Evolutionary conservation across 805 yeast genomes (phyloP).

Genomic region (Wilhelminamyces savonicus): DNA sequence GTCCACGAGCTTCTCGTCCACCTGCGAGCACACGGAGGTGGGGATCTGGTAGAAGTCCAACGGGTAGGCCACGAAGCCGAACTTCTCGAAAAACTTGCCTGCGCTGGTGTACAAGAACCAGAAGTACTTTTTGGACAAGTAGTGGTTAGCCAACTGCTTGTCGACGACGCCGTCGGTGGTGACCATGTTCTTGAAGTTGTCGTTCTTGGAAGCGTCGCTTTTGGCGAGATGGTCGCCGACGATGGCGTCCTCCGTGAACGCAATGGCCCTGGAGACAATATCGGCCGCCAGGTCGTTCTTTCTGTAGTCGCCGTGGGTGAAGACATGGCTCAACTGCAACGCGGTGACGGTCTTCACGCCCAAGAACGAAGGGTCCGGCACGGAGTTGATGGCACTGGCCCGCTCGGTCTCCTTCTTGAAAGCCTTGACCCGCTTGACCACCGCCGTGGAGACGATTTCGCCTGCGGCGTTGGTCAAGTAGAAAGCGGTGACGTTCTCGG

Average conservation of each 20-base stretch:
- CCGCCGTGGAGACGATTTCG: constrained; percentile 15
- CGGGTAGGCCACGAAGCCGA: constrained; percentile 20
- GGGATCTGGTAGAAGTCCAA: constrained; percentile 30
- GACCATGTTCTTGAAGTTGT: constrained; percentile 28
- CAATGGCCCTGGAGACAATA: constrained; percentile 21
- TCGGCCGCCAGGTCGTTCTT: constrained; percentile 22
- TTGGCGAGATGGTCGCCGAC: constrained; percentile 16
- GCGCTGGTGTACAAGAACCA: constrained; percentile 20
- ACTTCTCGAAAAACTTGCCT: constrained; percentile 3
- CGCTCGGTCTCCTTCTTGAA: constrained; percentile 22
- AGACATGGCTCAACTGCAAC: constrained; percentile 20
- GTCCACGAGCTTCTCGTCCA: constrained; percentile 14
- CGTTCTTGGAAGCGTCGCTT: constrained; percentile 17
- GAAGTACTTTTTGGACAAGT: constrained; percentile 28
- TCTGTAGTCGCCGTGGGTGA: constrained; percentile 19
- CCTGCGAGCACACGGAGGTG: constrained; percentile 7
- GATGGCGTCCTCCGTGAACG: constrained; percentile 23
- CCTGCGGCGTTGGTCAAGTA: constrained; percentile 15
- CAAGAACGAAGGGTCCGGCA: constrained; percentile 24
- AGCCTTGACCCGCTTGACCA: constrained; percentile 19
- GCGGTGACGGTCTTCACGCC: constrained; percentile 28
- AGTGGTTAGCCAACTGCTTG: constrained; percentile 22
- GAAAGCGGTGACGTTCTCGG: constrained; percentile 17
- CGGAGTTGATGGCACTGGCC: constrained; percentile 15
- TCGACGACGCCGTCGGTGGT: constrained; percentile 22